Conservation (phyloP, 805 yeast species). For the Metschnikowia anglica region DNA sequence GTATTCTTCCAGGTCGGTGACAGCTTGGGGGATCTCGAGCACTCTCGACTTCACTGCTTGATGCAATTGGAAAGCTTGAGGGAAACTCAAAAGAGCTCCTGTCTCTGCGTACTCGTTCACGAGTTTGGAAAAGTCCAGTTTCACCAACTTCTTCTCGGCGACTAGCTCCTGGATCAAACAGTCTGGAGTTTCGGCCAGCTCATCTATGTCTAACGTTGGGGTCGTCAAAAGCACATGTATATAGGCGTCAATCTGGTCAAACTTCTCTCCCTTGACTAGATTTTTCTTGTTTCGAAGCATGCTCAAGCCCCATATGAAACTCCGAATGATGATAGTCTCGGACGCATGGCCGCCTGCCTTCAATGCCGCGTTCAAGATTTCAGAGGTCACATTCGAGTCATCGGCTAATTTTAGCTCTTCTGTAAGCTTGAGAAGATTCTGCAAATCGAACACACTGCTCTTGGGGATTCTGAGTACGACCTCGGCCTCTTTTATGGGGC, state of each 20-base stretch:
- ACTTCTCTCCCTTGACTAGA: neutral
- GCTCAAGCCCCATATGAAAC: constrained; percentile 17
- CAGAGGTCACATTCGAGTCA: constrained; percentile 3
- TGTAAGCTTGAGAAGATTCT: constrained; percentile 8
- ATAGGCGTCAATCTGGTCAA: constrained; percentile 10
- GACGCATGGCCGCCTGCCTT: constrained; percentile 8
- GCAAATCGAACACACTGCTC: constrained; percentile 10
- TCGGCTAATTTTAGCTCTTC: constrained; percentile 7
- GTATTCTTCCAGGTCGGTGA: constrained; percentile 21
- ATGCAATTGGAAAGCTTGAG: constrained; percentile 28
- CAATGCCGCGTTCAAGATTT: constrained; percentile 10
- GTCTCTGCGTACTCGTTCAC: constrained; percentile 2
- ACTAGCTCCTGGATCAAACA: constrained; percentile 5
- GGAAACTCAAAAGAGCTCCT: constrained; percentile 20
- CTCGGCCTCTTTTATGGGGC: constrained; percentile 4
- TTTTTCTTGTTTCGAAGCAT: neutral
- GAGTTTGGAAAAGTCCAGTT: constrained; percentile 4
- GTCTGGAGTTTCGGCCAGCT: constrained; percentile 4
- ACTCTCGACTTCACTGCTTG: constrained; percentile 58
- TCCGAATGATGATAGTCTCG: constrained; percentile 19
- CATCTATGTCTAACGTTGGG: constrained; percentile 12
- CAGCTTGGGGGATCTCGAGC: constrained; percentile 58
- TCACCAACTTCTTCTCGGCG: constrained; percentile 8
- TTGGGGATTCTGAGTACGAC: constrained; percentile 17
- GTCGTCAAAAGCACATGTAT: constrained; percentile 14